Evolutionary conservation across 75 land plant genomes (phyloP).

Genomic region (Pinus albicaulis): DNA sequence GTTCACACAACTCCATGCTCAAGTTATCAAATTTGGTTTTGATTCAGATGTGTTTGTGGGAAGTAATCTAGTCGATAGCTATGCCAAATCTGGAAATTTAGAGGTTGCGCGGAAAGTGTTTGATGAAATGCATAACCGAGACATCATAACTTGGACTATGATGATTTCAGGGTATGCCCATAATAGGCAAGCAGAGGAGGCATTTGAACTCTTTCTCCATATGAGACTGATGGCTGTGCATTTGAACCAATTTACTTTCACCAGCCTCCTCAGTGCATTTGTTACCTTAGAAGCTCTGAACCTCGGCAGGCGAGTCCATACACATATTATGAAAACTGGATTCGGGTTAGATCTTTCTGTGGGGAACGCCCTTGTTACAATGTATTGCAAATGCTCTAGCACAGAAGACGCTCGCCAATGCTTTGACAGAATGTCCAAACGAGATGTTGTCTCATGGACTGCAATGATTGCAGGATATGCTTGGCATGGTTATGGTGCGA

Average conservation of each 20-base stretch:
- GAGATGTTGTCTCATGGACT: conserved; percentile 14
- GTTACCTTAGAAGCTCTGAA: neutral
- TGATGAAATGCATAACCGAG: neutral
- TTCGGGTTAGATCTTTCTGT: neutral
- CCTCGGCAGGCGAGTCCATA: conserved; percentile 10
- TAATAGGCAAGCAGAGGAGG: conserved; percentile 9
- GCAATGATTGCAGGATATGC: conserved; percentile 22
- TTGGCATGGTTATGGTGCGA: neutral
- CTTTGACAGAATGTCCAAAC: conserved; percentile 13
- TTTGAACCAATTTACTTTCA: conserved; percentile 15
- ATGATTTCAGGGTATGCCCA: conserved; percentile 18
- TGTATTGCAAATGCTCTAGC: conserved; percentile 15
- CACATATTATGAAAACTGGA: conserved; percentile 6
- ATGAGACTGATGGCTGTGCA: conserved; percentile 5
- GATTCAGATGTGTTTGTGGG: conserved; percentile 16
- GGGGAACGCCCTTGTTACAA: conserved; percentile 2
- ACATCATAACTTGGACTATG: conserved; percentile 16
- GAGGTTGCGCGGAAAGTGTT: conserved; percentile 19
- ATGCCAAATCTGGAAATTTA: conserved; percentile 19
- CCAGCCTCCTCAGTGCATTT: conserved; percentile 12
- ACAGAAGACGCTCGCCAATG: conserved; percentile 3
- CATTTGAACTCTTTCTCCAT: conserved; percentile 13
- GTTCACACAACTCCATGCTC: conserved; percentile 7
- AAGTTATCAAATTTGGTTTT: conserved; percentile 7
- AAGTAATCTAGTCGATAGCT: conserved; percentile 11